A percentile compares a stretch with the other conserved stretches of the same genome.
These are phyloP conservation scores for Termitomyces sp. DNA, from an alignment of 768 basidiomycete species.

Conservation along the genomic window DNA sequence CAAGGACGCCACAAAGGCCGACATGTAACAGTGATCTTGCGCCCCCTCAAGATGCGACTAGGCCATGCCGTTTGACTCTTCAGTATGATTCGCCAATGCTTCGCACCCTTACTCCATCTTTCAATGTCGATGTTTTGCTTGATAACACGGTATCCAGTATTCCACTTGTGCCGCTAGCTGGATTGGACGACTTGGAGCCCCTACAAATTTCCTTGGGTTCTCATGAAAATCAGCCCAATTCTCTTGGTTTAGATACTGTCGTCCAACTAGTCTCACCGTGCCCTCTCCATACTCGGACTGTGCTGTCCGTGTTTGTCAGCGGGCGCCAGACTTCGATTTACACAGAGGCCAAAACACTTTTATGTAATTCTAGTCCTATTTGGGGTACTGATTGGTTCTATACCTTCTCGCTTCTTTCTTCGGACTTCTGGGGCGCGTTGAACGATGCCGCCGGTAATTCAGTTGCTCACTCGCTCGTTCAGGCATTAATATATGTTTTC, in stretches of 20 bases:
- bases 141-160: not conserved
- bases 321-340: constrained; percentile 36
- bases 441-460: constrained; percentile 39
- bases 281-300: constrained; percentile 36
- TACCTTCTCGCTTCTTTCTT: constrained; percentile 44
- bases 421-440: constrained; percentile 47
- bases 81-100: not conserved
- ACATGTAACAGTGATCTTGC: not conserved
- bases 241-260: constrained; percentile 37
- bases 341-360: constrained; percentile 33
- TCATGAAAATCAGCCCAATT: not conserved
- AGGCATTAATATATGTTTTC: not conserved
- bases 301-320: constrained; percentile 42
- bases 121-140: constrained; percentile 3
- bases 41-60: not conserved
- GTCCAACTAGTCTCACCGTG: constrained; percentile 50
- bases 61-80: not conserved
- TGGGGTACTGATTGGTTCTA: constrained; percentile 33
- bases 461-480: not conserved
- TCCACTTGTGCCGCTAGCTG: constrained; percentile 3
- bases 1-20: constrained; percentile 1
- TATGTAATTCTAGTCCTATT: constrained; percentile 21
- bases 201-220: constrained; percentile 4
- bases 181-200: not conserved
- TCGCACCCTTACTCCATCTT: not conserved